Evolutionary conservation across 129 eudicot genomes (phyloP), one percentile per base, ranked within the genome.

Genomic region (Oenanthe sinensis): DNA sequence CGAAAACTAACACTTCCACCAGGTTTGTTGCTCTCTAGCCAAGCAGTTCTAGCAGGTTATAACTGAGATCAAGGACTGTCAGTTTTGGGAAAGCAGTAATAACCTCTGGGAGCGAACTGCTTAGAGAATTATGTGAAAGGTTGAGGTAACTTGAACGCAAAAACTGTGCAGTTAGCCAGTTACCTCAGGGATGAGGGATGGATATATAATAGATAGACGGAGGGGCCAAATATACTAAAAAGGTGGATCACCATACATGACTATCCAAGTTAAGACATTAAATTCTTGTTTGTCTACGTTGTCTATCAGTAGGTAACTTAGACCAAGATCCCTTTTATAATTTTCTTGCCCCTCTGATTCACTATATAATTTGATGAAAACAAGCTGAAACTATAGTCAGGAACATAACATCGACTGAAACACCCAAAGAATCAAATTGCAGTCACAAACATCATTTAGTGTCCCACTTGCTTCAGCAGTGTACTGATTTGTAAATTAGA

Each of bases 81-180:
- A 96, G 88, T 75, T 90, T 92, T 8, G 97, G 97, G 79, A 90
- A 92, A 67, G 43, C 84, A 3, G 93, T 75, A 67, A 90, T 65
- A 55, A 85, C 91, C 82, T 84, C 87, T 17, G 99, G 99, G 24
- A 96, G 84, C 15, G 91, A 77, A 48, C 88, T 85, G 73, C 72
- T 84, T 4, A 96, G 89, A 45, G 90, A 85, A 81, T 96, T 96
- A 52, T 67, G 87, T 33, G 99, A 96, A 78, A 96, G 46, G 79
- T 96, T 96, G 77, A 96, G 92, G 82, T 85, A 82, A 81, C 90
- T 92, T 49, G 92, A 81, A 52, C 97, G 92, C 79, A 92, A 76
- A 83, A 96, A 96, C 45, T 92, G 97, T 11, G 93, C n/a, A n/a
- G n/a, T n/a, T n/a, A n/a, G n/a, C n/a, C 88, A 6, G 96, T 92